Evolutionary conservation across 108 stramenopile species (phyloP), one percentile per base, ranked within the genome.

Genomic region (Nannochloropsis gaditana): DNA sequence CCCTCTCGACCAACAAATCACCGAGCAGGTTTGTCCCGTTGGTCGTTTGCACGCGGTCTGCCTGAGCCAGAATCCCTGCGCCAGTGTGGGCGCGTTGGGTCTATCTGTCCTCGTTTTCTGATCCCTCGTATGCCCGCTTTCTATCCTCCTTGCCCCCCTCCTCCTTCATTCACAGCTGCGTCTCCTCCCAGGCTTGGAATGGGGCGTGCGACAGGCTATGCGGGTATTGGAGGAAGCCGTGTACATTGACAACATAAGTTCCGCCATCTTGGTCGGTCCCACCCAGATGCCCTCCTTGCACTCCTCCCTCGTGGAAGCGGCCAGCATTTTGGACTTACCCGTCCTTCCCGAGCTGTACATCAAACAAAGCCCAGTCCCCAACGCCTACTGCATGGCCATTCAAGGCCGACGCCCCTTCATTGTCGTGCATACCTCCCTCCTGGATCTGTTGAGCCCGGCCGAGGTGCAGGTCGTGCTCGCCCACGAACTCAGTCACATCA

Each of bases 401-500:
- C 44, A 79, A 43, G 85, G 88, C 73, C 79, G 84, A 44, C 79
- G 81, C 82, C 88, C 88, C 15, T 88, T 88, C 83, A 88, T 88
- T 83, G 88, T 88, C 11, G 15, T 88, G 59, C 88, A 88, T 50
- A 85, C 88, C 83, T 83, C 83, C 79, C 81, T 85, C 17, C 21
- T 87, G 0, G 87, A 85, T 43, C 84, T 87, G 81, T 50, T 87
- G 81, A 80, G n/a, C 42, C 87, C 85, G 3, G 82, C 83, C 80
- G 93, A 94, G 84, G 80, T 93, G 9, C 91, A 93, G 84, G 92
- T 93, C 31, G 92, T 94, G 21, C 86, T 94, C 44, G 93, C 92
- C 15, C 94, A 94, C 82, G 94, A 94, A 86, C 86, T 93, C 43
- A 93, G 93, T 8, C 93, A 94, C 89, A 79, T 94, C 43, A 93